phyloP scores from a whole-genome alignment of 2,329 filamentous ascomycete genomes.

The Aspergillus melleus region DNA sequence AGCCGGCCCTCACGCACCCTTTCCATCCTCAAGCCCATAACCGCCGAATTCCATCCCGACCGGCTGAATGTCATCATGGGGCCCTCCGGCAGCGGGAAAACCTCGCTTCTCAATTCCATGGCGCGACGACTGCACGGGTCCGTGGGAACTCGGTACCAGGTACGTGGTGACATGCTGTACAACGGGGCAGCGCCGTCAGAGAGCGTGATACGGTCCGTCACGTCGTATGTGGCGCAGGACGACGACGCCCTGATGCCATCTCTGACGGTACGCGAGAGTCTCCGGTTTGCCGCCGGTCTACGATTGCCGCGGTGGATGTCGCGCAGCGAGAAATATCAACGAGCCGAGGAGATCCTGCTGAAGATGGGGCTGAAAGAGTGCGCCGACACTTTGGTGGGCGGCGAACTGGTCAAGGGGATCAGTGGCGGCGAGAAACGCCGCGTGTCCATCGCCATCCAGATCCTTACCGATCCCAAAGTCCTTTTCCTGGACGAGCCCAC shows the following conservation, averaged over 20 bases:
- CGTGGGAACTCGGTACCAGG: constrained; percentile 61
- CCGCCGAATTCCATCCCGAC: constrained; percentile 66
- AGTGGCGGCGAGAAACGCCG: constrained; percentile 77
- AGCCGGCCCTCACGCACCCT: constrained; percentile 45
- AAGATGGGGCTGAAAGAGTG: constrained; percentile 79
- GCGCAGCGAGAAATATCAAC: constrained; percentile 63
- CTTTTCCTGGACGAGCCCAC: constrained; percentile 75
- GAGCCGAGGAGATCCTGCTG: constrained; percentile 69
- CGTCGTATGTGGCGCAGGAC: constrained; percentile 76
- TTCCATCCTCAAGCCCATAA: constrained; percentile 66
- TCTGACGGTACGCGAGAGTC: constrained; percentile 72
- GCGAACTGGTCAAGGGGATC: constrained; percentile 72
- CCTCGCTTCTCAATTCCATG: constrained; percentile 71
- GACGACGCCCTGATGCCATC: constrained; percentile 74
- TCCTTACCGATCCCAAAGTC: constrained; percentile 72
- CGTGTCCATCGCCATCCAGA: constrained; percentile 75
- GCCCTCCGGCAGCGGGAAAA: constrained; percentile 75
- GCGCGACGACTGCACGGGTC: constrained; percentile 65
- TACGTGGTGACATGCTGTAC: constrained; percentile 65
- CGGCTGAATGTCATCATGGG: constrained; percentile 77
- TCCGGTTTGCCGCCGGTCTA: constrained; percentile 69
- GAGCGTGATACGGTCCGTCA: constrained; percentile 68
- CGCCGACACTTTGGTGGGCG: constrained; percentile 72
- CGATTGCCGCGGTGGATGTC: constrained; percentile 71
- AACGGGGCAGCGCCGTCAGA: constrained; percentile 69